Evolutionary conservation across 176 grass and related monocot species (phyloP).

Genomic region (Metroxylon sagu): DNA sequence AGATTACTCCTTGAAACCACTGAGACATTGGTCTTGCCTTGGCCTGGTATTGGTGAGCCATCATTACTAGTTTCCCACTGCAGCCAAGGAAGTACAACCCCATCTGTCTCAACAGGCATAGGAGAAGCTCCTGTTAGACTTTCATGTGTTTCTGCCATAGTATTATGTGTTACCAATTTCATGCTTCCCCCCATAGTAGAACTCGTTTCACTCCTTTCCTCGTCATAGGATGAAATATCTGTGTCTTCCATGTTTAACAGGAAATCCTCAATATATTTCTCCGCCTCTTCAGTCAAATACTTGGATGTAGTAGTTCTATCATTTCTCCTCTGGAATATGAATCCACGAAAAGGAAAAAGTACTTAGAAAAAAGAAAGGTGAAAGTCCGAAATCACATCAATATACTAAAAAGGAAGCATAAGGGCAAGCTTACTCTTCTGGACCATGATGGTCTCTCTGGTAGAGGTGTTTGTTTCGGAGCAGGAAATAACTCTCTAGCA

Average conservation of each 20-base stretch:
- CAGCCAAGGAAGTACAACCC: slow-evolving; percentile 90
- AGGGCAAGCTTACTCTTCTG: slow-evolving; percentile 53
- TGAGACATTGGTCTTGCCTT: slow-evolving; percentile 18
- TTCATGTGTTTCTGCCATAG: slow-evolving; percentile 37
- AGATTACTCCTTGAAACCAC: too few relatives aligned
- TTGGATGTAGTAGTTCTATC: slow-evolving; percentile 65
- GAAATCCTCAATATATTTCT: slow-evolving; percentile 92
- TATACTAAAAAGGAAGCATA: too few relatives aligned
- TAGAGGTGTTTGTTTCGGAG: slow-evolving; percentile 38
- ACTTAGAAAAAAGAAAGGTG: too few relatives aligned
- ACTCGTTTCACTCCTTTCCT: slow-evolving; percentile 78
- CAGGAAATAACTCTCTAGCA: slow-evolving; percentile 80
- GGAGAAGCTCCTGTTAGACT: slow-evolving; percentile 25
- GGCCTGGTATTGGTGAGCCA: slow-evolving; percentile 43
- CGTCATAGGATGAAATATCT: slow-evolving; percentile 94
- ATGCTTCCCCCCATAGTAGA: slow-evolving; percentile 11
- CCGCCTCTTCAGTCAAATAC: slow-evolving; percentile 66
- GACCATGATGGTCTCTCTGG: slow-evolving; percentile 36
- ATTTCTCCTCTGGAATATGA: slow-evolving; percentile 69
- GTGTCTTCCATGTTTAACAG: slow-evolving; percentile 92
- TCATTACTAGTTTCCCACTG: slow-evolving; percentile 83
- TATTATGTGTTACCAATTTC: slow-evolving; percentile 7
- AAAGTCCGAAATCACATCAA: too few relatives aligned
- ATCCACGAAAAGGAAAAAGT: neutral
- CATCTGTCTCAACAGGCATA: slow-evolving; percentile 41